These are phyloP conservation scores for Ogataea dorogensis DNA, from an alignment of 805 yeast genomes.

Conservation along the genomic window DNA sequence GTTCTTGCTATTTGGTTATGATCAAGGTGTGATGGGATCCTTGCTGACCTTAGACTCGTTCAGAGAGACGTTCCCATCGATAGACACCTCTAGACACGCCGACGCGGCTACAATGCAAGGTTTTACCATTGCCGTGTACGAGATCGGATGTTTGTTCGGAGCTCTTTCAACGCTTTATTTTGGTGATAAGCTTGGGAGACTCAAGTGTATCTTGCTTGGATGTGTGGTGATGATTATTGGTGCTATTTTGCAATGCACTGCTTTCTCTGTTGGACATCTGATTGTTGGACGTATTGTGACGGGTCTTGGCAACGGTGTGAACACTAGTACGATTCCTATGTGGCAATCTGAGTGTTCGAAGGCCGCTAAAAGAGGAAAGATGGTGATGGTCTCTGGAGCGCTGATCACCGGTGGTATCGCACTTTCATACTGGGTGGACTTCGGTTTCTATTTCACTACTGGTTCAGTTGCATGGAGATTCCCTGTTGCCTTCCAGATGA, in stretches of 20 bases:
- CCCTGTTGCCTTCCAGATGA: slow-evolving; percentile 38
- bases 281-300: slow-evolving; percentile 35
- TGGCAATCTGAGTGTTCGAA: slow-evolving; percentile 37
- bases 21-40: slow-evolving; percentile 51
- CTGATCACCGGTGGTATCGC: slow-evolving; percentile 29
- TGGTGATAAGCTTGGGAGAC: slow-evolving; percentile 44
- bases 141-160: slow-evolving; percentile 46
- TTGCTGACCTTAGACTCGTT: slow-evolving; percentile 26
- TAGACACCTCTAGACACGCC: slow-evolving; percentile 20
- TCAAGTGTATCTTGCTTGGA: slow-evolving; percentile 37
- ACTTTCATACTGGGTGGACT: slow-evolving; percentile 38
- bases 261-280: slow-evolving; percentile 26
- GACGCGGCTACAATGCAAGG: slow-evolving; percentile 43
- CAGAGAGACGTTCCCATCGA: slow-evolving; percentile 25
- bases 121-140: slow-evolving; percentile 48
- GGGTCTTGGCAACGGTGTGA: slow-evolving; percentile 38
- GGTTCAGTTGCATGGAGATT: slow-evolving; percentile 34
- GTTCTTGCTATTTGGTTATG: slow-evolving; percentile 47
- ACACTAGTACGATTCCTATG: slow-evolving; percentile 36
- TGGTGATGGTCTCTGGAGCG: slow-evolving; percentile 33
- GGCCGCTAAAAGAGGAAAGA: slow-evolving; percentile 33
- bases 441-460: slow-evolving; percentile 35
- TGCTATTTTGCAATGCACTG: slow-evolving; percentile 26
- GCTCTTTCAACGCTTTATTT: slow-evolving; percentile 41
- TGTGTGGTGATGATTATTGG: slow-evolving; percentile 36